Conservation (phyloP, 2,329 filamentous ascomycete genomes). For the Aspergillaceae sp. region DNA sequence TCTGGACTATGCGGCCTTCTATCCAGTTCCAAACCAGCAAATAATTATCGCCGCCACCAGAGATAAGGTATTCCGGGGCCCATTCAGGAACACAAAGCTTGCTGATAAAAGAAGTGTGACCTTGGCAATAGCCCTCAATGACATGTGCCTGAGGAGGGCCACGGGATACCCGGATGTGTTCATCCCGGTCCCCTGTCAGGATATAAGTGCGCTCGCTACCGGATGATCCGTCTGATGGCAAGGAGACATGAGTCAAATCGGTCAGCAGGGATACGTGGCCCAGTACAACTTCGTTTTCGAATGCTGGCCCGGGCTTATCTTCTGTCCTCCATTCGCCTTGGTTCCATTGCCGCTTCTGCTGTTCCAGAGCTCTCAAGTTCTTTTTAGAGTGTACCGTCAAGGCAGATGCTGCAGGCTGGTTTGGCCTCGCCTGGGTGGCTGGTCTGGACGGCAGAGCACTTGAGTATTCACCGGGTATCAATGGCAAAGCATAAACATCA, state of each 20-base stretch:
- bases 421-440: constrained; percentile 19
- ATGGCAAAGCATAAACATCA: constrained; percentile 82
- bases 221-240: constrained; percentile 31
- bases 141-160: constrained; percentile 75
- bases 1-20: constrained; percentile 25
- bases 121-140: constrained; percentile 82
- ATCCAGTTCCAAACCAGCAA: constrained; percentile 79
- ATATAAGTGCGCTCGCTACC: constrained; percentile 49
- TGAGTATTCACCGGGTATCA: constrained; percentile 42
- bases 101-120: constrained; percentile 77
- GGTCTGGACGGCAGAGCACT: constrained; percentile 28
- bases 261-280: constrained; percentile 96
- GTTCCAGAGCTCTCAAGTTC: constrained; percentile 50
- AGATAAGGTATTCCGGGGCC: constrained; percentile 59
- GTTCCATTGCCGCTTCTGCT: constrained; percentile 44
- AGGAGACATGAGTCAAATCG: constrained; percentile 52
- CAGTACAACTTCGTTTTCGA: constrained; percentile 70
- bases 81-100: constrained; percentile 57
- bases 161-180: constrained; percentile 82
- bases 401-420: constrained; percentile 45
- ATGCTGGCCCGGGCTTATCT: constrained; percentile 47
- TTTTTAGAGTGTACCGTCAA: constrained; percentile 55
- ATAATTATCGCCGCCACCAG: constrained; percentile 75
- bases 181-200: constrained; percentile 60
- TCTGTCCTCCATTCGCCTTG: constrained; percentile 28